Percentiles rank a stretch among this genome's conserved stretches.
These are phyloP conservation scores for Candida gorgasii DNA, from an alignment of 805 yeast genomes.

Conservation along the genomic window DNA sequence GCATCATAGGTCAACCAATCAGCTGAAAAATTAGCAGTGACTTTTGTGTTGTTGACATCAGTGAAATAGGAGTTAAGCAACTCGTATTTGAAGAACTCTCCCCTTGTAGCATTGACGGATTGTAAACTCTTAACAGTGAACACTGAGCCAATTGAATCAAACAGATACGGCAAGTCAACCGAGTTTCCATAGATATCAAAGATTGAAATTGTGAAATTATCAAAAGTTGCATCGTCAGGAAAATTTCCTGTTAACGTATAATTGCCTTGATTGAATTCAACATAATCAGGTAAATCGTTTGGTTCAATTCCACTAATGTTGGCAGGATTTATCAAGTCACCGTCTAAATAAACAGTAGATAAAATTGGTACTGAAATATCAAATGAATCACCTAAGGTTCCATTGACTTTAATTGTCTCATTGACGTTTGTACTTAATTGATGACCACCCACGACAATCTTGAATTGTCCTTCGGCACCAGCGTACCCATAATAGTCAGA, in stretches of 20 bases:
- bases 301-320: constrained; percentile 59
- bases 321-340: constrained; percentile 40
- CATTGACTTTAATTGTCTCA: constrained; percentile 59
- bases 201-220: constrained; percentile 55
- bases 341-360: constrained; percentile 64
- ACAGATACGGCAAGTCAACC: constrained; percentile 56
- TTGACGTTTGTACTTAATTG: constrained; percentile 67
- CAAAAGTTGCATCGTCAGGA: constrained; percentile 46
- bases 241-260: constrained; percentile 54
- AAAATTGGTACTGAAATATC: constrained; percentile 60
- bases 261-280: constrained; percentile 40
- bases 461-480: constrained; percentile 68
- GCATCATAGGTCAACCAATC: constrained; percentile 68
- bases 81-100: constrained; percentile 57
- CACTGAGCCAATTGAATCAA: constrained; percentile 54
- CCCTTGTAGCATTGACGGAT: constrained; percentile 68
- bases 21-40: constrained; percentile 43
- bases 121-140: constrained; percentile 57
- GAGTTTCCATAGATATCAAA: constrained; percentile 61
- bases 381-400: constrained; percentile 61
- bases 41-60: constrained; percentile 48
- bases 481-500: constrained; percentile 75
- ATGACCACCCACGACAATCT: constrained; percentile 85
- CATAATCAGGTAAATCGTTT: constrained; percentile 62
- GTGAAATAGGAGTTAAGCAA: constrained; percentile 59